Evolutionary conservation across 2,329 filamentous ascomycete species (phyloP), one percentile per base, ranked within the genome.

Genomic region (Diaporthe destruens): DNA sequence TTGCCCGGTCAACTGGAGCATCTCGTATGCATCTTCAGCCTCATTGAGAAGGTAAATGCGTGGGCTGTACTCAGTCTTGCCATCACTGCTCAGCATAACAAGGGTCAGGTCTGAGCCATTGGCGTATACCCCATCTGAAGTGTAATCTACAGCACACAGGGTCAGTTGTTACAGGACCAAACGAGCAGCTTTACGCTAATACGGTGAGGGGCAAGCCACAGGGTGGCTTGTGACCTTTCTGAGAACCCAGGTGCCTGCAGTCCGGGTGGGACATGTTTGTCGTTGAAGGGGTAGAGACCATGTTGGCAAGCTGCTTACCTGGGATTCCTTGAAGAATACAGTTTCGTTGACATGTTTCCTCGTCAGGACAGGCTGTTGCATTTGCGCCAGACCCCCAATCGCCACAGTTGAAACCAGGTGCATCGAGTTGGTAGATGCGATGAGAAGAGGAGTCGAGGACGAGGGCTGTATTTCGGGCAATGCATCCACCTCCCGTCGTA

Each of bases 11-110:
- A 92, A 81, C 72, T 88, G 83, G 79, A 91, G 86, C 75, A 87
- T 84, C 80, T 90, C 82, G 77, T 92, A 92, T 55, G 86, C 85
- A 74, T 82, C 82, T 67, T 87, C 86, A 68, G 85, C 83, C 74
- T 65, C 80, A 73, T 85, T 84, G 77, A 92, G 83, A 61, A 92
- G 83, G 77, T 91, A 92, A 34, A 90, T 80, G 72, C 90, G 85
- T 23, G 88, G 79, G 82, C 56, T 76, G 77, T 23, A 80, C 75
- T 77, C 57, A 6, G 56, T 56, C 25, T 65, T 34, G 42, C 76
- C 75, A 49, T 77, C 77, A 44, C 77, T 74, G 36, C 69, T 63
- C 20, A 81, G 77, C 66, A 77, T 77, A 57, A 81, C 76, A 8
- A 84, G 78, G 9, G 76, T 78, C 23, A 84, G 77, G 29, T 74